phyloP scores from a whole-genome alignment of 352 stramenopile species.

The Pythium sukuiense region DNA sequence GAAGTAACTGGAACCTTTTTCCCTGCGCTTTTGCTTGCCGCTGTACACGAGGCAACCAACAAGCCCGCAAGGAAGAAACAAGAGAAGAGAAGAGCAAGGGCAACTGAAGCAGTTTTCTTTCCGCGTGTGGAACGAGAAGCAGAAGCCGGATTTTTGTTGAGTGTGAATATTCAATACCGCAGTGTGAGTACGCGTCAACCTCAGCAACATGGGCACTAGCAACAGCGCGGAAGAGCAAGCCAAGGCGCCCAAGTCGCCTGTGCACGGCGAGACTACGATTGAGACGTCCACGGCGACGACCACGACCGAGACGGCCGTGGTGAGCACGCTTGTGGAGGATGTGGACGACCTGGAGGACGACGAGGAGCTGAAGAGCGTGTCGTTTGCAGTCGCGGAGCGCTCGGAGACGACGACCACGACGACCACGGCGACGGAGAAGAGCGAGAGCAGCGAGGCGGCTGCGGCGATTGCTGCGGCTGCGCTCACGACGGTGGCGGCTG shows the following conservation, averaged over 20 bases:
- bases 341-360: slow-evolving; percentile 52
- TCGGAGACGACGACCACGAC: background rate
- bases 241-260: background rate
- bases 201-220: slow-evolving; percentile 13
- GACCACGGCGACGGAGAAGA: background rate
- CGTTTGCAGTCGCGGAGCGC: slow-evolving; percentile 15
- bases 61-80: background rate
- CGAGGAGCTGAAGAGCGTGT: slow-evolving; percentile 14
- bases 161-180: slow-evolving; percentile 1
- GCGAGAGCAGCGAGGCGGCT: background rate
- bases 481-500: background rate
- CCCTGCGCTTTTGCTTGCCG: slow-evolving; percentile 1
- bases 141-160: slow-evolving; percentile 1
- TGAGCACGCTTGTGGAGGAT: slow-evolving; percentile 92
- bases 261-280: slow-evolving; percentile 81
- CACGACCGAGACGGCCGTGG: slow-evolving; percentile 89
- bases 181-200: background rate
- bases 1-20: background rate
- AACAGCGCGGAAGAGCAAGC: slow-evolving; percentile 23
- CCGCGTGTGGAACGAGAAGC: too few species aligned
- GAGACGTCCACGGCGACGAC: slow-evolving; percentile 80
- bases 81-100: background rate
- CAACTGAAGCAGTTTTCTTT: background rate
- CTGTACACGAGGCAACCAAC: slow-evolving; percentile 11
- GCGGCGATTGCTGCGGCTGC: background rate